phyloP scores from a whole-genome alignment of 768 basidiomycete genomes.

The Gloeostereum incarnatum region DNA sequence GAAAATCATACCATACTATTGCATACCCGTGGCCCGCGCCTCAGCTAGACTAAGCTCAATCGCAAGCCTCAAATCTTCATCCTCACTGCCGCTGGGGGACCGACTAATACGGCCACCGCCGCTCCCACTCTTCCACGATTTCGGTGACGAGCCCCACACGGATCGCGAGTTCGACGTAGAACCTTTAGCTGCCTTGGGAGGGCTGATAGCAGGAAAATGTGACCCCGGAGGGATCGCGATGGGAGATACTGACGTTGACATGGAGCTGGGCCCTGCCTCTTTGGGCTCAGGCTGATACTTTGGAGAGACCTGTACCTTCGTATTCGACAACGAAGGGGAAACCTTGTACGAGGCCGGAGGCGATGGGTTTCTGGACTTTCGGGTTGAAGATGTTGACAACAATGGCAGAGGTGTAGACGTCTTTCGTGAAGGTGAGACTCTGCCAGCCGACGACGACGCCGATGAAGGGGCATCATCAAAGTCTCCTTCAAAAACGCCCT shows the following conservation, averaged over 20 bases:
- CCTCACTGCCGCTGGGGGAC: too few species aligned
- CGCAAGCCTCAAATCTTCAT: constrained; percentile 56
- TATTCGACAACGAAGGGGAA: constrained; percentile 28
- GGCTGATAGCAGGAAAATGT: constrained; percentile 17
- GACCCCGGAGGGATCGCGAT: constrained; percentile 13
- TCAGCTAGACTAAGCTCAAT: constrained; percentile 68
- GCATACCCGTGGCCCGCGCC: constrained; percentile 29
- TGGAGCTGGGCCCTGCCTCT: constrained; percentile 34
- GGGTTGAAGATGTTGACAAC: constrained; percentile 14
- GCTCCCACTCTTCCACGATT: too few species aligned
- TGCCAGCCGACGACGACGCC: background rate
- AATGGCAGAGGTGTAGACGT: constrained; percentile 5
- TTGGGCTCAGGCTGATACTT: constrained; percentile 39
- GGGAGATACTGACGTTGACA: too few species aligned
- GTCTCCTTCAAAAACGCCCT: constrained; percentile 50
- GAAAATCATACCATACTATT: too few species aligned
- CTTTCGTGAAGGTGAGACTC: background rate
- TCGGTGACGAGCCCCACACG: constrained; percentile 9
- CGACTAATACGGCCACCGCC: too few species aligned
- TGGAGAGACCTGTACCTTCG: constrained; percentile 50
- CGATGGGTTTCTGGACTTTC: constrained; percentile 11
- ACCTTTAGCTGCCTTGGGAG: background rate
- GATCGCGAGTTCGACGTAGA: constrained; percentile 10
- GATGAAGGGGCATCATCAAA: constrained; percentile 25
- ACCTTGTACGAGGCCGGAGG: constrained; percentile 12